A percentile compares a stretch with the other conserved stretches of the same genome.
Conservation (phyloP, 2,329 filamentous ascomycete species). For the Penicillium sp. region DNA sequence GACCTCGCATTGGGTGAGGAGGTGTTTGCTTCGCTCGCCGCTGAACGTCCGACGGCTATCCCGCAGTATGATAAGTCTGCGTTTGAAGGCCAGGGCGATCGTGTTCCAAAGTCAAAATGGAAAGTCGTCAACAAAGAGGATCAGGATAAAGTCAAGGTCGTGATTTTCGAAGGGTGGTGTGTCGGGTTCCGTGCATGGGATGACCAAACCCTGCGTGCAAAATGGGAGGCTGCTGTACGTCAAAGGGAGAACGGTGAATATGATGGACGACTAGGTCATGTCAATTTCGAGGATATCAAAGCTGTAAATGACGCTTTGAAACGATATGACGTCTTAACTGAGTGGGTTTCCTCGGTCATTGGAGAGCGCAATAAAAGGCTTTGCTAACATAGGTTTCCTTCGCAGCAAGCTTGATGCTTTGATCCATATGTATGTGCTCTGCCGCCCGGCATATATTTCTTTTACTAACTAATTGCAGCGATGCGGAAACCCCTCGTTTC, state of each 20-base stretch:
- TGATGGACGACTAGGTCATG: conserved; percentile 52
- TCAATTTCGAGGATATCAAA: conserved; percentile 55
- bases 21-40: conserved; percentile 61
- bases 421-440: conserved; percentile 56
- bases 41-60: conserved; percentile 56
- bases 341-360: conserved; percentile 35
- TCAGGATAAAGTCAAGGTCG: conserved; percentile 52
- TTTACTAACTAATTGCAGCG: conserved; percentile 37
- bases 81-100: conserved; percentile 73
- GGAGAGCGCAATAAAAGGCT: neutral
- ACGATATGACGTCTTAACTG: conserved; percentile 59
- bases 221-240: conserved; percentile 50
- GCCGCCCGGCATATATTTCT: neutral
- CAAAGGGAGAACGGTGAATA: conserved; percentile 51
- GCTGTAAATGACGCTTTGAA: conserved; percentile 60
- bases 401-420: conserved; percentile 58
- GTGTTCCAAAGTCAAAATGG: conserved; percentile 64
- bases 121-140: conserved; percentile 46
- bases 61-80: conserved; percentile 83
- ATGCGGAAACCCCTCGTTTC: conserved; percentile 69
- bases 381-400: conserved; percentile 14
- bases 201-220: conserved; percentile 54
- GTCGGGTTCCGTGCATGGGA: conserved; percentile 72
- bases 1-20: conserved; percentile 64
- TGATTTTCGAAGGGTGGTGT: conserved; percentile 90